phyloP scores from a whole-genome alignment of 495 filamentous ascomycete species.

The Eremomyces bilateralis region DNA sequence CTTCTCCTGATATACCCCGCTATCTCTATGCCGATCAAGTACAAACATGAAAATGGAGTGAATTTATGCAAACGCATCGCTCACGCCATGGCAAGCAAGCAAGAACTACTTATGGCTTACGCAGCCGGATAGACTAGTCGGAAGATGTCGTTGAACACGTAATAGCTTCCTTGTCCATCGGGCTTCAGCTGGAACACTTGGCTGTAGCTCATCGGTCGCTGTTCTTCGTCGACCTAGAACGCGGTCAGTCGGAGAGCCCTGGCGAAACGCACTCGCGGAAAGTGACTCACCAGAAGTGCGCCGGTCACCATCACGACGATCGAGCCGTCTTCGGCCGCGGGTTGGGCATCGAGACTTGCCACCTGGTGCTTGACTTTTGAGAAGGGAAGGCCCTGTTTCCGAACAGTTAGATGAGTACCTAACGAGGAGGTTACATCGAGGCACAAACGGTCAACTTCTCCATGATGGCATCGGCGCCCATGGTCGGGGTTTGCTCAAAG shows the following conservation, averaged over 20 bases:
- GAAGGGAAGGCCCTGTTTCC: conserved; percentile 50
- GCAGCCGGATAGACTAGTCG: conserved; percentile 49
- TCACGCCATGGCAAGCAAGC: no score
- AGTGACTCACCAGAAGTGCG: conserved; percentile 45
- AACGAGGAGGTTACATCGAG: neutral
- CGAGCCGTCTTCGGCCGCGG: conserved; percentile 31
- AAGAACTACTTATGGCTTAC: no score
- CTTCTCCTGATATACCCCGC: no score
- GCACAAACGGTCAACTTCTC: conserved; percentile 53
- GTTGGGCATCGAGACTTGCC: conserved; percentile 55
- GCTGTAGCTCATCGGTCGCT: conserved; percentile 61
- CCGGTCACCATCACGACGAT: conserved; percentile 77
- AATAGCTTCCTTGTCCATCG: conserved; percentile 48
- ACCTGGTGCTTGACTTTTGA: conserved; percentile 50
- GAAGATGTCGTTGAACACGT: conserved; percentile 84
- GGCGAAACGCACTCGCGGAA: no score
- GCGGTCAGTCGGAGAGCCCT: neutral
- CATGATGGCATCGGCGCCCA: conserved; percentile 39
- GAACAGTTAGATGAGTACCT: neutral
- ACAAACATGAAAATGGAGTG: no score
- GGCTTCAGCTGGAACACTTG: conserved; percentile 67
- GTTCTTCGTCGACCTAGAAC: conserved; percentile 56
- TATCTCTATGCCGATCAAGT: no score
- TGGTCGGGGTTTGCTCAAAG: conserved; percentile 45
- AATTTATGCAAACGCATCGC: no score